Base-by-base conservation (phyloP, 805 yeast species). In the Kuraishia cidri region DNA sequence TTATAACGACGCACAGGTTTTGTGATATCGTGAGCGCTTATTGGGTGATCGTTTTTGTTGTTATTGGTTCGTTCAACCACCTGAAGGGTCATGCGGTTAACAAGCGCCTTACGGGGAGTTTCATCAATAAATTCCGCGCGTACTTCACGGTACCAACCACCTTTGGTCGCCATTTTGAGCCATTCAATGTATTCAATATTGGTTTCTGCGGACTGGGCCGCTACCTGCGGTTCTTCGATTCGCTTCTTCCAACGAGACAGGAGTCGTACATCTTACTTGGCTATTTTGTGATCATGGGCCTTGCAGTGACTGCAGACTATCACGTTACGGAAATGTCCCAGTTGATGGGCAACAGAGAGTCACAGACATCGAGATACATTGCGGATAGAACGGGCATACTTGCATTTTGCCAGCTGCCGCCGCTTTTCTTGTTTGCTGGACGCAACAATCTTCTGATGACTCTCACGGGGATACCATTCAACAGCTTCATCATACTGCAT, bases 401-500 rank as follows among this genome's bases (percentile, higher is more conserved):
- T 28, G 50, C 64, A 3, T 60, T 65, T n/a, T 50, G 65, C 54
- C 52, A 59, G 37, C 28, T 66, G 24, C 84, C 85, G 3, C 48
- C 74, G 29, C 40, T 75, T 28, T 56, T 73, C 22, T 50, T 75
- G 31, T 75, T 77, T 46, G 76, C 82, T 2, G 74, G 81, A 27
- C 56, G 84, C 43, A 78, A 78, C 50, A 78, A 77, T 45, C 48
- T 79, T 31, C 49, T 78, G 36, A 74, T 68, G 38, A 70, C 72
- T 71, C 12, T 71, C 12, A 72, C 84, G 1, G 69, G 79, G 15
- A 71, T 80, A 78, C 58, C 60, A 10, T 66, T 55, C 37, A 54
- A 76, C 0, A 62, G 78, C 15, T 78, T 73, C 47, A 58, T 75
- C 29, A 56, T 69, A 19, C 70, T 66, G 43, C 85, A 78, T 47